Evolutionary conservation across 2,329 filamentous ascomycete genomes (phyloP).

Genomic region (Cordyceps tenuipes): DNA sequence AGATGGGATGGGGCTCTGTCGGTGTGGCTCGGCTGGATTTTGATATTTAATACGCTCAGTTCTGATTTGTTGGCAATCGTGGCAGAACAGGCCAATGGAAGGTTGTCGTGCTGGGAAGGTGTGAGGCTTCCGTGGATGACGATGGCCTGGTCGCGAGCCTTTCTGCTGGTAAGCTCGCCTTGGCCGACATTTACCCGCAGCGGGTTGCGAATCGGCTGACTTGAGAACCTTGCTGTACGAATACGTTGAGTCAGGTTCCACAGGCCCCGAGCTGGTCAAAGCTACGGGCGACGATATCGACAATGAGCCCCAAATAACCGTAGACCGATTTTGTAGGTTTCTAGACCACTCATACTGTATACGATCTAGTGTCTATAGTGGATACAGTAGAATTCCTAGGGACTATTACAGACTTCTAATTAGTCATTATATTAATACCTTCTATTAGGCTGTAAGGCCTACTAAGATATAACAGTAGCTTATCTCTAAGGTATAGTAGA

Average conservation of each 20-base stretch:
- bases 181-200: constrained; percentile 4
- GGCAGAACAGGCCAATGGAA: not conserved
- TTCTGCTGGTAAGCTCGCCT: not conserved
- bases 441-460: no score
- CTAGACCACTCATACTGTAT: no score
- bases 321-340: no score
- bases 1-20: constrained; percentile 7
- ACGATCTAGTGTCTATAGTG: no score
- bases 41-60: not conserved
- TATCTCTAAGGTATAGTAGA: no score
- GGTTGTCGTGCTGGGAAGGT: not conserved
- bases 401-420: no score
- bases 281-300: no score
- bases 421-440: no score
- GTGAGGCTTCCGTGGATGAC: not conserved
- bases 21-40: not conserved
- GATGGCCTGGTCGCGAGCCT: not conserved
- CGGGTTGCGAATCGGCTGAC: no score
- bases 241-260: not conserved
- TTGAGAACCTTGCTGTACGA: not conserved
- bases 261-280: not conserved
- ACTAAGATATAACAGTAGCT: no score
- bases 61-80: not conserved
- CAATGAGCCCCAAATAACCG: no score
- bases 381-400: no score